A percentile compares a stretch with the other conserved stretches of the same genome.
These are phyloP conservation scores for Canavalia ensiformis DNA, from an alignment of 306 rosid species.

Conservation along the genomic window DNA sequence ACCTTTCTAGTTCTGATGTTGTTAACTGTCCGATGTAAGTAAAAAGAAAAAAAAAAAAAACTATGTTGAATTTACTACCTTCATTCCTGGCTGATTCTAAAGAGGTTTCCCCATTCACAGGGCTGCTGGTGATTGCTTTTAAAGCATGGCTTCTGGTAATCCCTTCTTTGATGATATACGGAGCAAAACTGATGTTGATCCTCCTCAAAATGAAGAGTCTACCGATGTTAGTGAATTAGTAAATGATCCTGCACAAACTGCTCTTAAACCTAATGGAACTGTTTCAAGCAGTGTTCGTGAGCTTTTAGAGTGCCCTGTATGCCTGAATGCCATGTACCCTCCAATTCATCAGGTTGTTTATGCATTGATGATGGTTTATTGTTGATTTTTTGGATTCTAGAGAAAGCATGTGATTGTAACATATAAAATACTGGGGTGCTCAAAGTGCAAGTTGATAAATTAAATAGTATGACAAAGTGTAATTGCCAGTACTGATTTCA, in stretches of 20 bases:
- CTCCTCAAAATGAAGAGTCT: constrained; percentile 77
- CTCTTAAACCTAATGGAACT: constrained; percentile 63
- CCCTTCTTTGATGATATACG: constrained; percentile 75
- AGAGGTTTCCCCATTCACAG: constrained; percentile 27
- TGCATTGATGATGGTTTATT: constrained; percentile 29
- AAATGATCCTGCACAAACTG: constrained; percentile 64
- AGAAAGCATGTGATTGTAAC: constrained; percentile 4
- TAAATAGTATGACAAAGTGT: background rate
- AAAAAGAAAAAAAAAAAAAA: background rate
- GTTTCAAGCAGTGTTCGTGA: constrained; percentile 93
- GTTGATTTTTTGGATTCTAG: constrained; percentile 28
- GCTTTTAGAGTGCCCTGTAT: constrained; percentile 95
- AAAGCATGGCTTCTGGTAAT: constrained; percentile 73
- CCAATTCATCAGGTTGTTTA: constrained; percentile 89
- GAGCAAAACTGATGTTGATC: constrained; percentile 82
- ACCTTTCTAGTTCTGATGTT: background rate
- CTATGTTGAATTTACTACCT: constrained; percentile 16
- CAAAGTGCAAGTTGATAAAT: constrained; percentile 15
- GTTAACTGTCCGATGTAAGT: constrained; percentile 15
- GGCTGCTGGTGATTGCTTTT: constrained; percentile 31
- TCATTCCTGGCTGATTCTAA: constrained; percentile 22
- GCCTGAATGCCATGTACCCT: constrained; percentile 95
- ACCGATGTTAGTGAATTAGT: constrained; percentile 68
- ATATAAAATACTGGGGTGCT: background rate
- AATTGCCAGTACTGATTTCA: constrained; percentile 11